A percentile compares a stretch with the other conserved stretches of the same genome.
phyloP scores from a whole-genome alignment of 768 basidiomycete species.

The Tephrocybe rancida region DNA sequence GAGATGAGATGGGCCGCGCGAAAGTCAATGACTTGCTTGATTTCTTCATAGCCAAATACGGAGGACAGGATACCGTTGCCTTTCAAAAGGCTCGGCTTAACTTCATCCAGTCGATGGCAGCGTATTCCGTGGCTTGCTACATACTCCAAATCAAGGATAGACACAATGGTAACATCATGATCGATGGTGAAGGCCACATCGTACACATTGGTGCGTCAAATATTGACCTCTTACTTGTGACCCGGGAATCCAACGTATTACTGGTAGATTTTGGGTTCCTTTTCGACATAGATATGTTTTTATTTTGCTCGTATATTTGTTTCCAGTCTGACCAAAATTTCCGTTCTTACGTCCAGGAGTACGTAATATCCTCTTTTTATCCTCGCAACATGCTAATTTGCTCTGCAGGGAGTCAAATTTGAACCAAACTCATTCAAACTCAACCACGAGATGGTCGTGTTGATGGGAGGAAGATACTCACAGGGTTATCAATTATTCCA shows the following conservation, averaged over 20 bases:
- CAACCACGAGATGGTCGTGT: conserved; percentile 96
- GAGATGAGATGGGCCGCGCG: conserved; percentile 98
- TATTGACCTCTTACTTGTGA: background rate
- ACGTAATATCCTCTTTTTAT: conserved; percentile 20
- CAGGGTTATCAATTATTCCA: conserved; percentile 95
- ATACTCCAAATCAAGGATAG: conserved; percentile 98
- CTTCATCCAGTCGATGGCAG: conserved; percentile 99
- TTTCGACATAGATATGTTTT: conserved; percentile 95
- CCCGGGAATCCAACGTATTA: background rate
- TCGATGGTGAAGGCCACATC: conserved; percentile 96
- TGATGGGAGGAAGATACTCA: conserved; percentile 95
- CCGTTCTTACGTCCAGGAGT: conserved; percentile 69
- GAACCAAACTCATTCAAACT: conserved; percentile 98
- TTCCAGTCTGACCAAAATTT: conserved; percentile 28
- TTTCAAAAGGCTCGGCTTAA: conserved; percentile 94
- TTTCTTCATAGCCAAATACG: conserved; percentile 94
- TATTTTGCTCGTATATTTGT: conserved; percentile 6
- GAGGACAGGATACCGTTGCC: conserved; percentile 82
- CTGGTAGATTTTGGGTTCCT: conserved; percentile 89
- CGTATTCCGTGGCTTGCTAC: conserved; percentile 97
- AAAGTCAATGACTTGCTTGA: conserved; percentile 96
- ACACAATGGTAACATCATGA: conserved; percentile 99
- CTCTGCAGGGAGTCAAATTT: conserved; percentile 89
- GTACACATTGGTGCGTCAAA: conserved; percentile 81
- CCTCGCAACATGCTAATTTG: conserved; percentile 7